A percentile compares a stretch with the other conserved stretches of the same genome.
Evolutionary conservation across 176 grass and related monocot genomes (phyloP).

Genomic region (Eleusine indica): DNA sequence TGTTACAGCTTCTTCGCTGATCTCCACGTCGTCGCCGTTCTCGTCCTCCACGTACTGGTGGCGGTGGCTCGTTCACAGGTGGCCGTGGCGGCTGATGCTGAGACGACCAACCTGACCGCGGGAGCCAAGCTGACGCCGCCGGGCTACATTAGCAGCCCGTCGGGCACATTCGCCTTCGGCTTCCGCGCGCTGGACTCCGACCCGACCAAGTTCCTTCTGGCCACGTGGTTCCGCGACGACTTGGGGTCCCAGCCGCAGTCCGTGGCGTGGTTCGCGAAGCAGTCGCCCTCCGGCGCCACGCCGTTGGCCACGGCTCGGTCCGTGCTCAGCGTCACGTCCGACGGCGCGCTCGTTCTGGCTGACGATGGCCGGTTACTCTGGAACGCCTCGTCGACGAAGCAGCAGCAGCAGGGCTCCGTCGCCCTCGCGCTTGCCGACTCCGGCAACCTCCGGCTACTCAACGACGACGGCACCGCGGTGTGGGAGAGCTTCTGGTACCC

Average conservation of each 20-base stretch:
- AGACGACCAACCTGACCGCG: background rate
- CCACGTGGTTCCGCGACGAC: background rate
- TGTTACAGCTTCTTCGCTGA: too few relatives aligned
- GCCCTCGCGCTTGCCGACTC: conserved; percentile 21
- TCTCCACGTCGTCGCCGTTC: background rate
- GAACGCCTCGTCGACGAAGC: background rate
- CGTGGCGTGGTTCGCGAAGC: conserved; percentile 17
- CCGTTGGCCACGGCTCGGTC: background rate
- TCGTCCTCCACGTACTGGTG: background rate
- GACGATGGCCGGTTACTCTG: background rate
- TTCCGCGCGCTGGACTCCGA: conserved; percentile 8
- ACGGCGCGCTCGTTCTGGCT: background rate
- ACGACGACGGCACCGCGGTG: background rate
- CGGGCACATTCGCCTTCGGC: conserved; percentile 8
- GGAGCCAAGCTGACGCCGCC: background rate
- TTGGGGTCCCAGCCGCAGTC: background rate
- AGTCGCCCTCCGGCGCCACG: background rate
- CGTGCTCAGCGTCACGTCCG: background rate
- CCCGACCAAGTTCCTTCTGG: background rate
- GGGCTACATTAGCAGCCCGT: background rate
- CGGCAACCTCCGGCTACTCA: conserved; percentile 39
- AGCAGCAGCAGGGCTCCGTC: background rate
- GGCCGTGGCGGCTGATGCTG: background rate
- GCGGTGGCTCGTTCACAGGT: background rate
- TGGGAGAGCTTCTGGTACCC: conserved; percentile 39